Base-by-base conservation (phyloP, 2,329 filamentous ascomycete genomes). In the Fusarium sp. region DNA sequence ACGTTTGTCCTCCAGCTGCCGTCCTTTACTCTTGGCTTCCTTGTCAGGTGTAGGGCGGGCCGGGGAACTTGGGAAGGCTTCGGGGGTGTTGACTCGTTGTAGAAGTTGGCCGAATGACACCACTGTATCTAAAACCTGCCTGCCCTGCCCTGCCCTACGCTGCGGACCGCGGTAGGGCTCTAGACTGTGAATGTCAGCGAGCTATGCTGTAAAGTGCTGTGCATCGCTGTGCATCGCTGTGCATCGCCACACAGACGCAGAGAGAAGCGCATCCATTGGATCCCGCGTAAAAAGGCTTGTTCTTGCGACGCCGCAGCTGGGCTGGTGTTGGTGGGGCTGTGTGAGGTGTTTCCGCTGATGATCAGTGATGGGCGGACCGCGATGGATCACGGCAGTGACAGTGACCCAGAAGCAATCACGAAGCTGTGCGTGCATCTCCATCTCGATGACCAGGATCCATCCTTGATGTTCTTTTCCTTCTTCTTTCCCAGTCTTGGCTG, bases 31-130 rank as follows among this genome's bases (percentile, higher is more conserved):
- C 48, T 52, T 29, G 48, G 48, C 48, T 52, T 29, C 48, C 48
- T 52, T 52, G 48, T 52, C 48, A 52, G 48, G 48, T 52, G 48
- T 52, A 52, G 48, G 48, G 48, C 48, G 48, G 22, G 13, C 24
- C 48, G 48, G 48, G 48, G 48, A 52, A 52, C 48, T 52, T 52
- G 24, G 48, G 48, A 22, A n/a, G n/a, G 58, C 13, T 22, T 22
- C 37, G 58, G 39, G 22, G 22, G 39, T 24, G 16, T 39, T 45
- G 35, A 39, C 58, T 45, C n/a, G 37, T 45, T 61, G 24, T 6
- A 27, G 43, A 27, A 50, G 41, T n/a, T n/a, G 10, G 43, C 59
- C 59, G 59, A 62, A 37, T 62, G 59, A 50, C 59, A 62, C 54
- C 54, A 58, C 59, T 52, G 24, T 37, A 52, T 27, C 43, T 37